Percentiles rank a stretch among this genome's conserved stretches.
Conservation (phyloP, 1,284 basidiomycete species). For the Ceratobasidium theobromae region DNA sequence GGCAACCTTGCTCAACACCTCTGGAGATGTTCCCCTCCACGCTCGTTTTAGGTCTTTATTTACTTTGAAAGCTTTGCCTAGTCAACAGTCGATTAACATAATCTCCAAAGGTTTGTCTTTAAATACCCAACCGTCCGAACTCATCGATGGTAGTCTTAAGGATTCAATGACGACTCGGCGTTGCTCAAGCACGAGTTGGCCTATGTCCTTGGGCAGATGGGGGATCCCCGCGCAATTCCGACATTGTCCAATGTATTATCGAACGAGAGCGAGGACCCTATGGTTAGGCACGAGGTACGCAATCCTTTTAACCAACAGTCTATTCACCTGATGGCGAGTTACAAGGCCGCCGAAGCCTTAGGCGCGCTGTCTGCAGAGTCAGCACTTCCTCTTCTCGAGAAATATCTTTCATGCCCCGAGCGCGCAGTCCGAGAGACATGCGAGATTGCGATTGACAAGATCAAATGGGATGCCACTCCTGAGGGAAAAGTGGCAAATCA, state of each 20-base stretch:
- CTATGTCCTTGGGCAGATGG: constrained; percentile 95
- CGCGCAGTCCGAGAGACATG: constrained; percentile 93
- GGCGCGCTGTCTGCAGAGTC: constrained; percentile 81
- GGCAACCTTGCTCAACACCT: constrained; percentile 72
- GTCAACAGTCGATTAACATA: constrained; percentile 76
- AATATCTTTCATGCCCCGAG: constrained; percentile 74
- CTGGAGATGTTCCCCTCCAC: constrained; percentile 76
- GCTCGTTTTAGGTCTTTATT: constrained; percentile 92
- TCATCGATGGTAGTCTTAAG: too few species aligned
- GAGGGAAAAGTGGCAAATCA: constrained; percentile 43
- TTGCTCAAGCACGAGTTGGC: constrained; percentile 97
- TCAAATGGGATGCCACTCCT: constrained; percentile 81
- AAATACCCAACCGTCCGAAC: background rate
- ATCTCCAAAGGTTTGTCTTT: constrained; percentile 73
- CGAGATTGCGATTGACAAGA: constrained; percentile 95
- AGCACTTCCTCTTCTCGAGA: constrained; percentile 70
- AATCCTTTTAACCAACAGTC: background rate
- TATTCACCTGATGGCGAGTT: background rate
- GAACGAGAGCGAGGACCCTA: constrained; percentile 77
- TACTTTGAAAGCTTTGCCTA: constrained; percentile 77
- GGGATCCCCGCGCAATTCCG: constrained; percentile 71
- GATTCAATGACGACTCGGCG: constrained; percentile 84
- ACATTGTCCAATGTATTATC: constrained; percentile 76
- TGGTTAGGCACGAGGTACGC: constrained; percentile 94
- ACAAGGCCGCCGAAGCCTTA: constrained; percentile 93